Conservation (phyloP, 164 flowering plant species). For the Malania oleifera region DNA sequence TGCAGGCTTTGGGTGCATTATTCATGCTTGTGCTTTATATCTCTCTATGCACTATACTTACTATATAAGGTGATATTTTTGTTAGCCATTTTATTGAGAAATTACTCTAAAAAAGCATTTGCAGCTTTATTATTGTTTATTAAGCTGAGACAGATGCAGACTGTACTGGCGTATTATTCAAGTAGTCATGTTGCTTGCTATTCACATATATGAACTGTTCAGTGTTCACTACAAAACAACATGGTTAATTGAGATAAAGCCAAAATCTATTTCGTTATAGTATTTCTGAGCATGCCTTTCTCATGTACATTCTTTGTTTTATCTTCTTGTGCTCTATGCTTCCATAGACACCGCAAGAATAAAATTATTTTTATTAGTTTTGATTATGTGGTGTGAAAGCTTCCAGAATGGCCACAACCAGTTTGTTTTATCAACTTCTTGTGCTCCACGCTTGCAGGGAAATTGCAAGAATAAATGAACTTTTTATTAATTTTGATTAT, state of each 20-base stretch:
- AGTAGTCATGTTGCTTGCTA: no score
- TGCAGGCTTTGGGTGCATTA: constrained; percentile 95
- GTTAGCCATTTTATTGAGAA: background rate
- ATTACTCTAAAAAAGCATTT: background rate
- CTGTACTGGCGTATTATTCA: background rate
- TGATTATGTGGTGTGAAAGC: no score
- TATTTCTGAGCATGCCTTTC: background rate
- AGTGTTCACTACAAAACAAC: no score
- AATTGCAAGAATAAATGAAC: no score
- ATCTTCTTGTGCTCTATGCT: no score
- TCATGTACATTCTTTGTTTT: background rate
- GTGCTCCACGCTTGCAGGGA: no score
- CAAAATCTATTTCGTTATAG: no score
- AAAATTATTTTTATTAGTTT: background rate
- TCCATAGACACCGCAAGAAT: background rate
- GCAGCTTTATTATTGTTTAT: background rate
- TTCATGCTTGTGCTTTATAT: constrained; percentile 61
- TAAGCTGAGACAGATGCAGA: background rate
- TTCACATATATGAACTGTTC: no score
- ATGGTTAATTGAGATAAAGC: no score
- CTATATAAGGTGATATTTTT: constrained; percentile 52
- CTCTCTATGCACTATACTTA: constrained; percentile 62
- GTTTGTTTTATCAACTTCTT: no score
- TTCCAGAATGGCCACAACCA: no score
- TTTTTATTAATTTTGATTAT: no score